Percentiles rank a stretch among this genome's conserved stretches.
Conservation (phyloP, 768 basidiomycete genomes). For the Russula brevipes region DNA sequence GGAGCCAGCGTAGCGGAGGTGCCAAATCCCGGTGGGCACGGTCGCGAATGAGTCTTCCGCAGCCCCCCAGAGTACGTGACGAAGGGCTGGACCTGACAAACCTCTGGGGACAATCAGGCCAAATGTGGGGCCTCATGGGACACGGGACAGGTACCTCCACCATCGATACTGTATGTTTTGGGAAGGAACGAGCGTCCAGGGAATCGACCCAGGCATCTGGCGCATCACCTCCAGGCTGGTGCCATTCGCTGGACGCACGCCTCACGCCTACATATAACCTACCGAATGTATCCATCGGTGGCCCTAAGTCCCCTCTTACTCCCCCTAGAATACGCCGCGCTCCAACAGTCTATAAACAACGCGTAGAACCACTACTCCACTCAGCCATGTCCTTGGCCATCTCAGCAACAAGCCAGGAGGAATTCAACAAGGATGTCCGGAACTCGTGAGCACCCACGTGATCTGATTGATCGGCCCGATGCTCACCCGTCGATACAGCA, state of each 20-base stretch:
- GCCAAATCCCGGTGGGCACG: neutral
- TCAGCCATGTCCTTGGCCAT: neutral
- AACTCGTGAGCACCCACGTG: slow-evolving; percentile 8
- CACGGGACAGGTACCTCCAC: too few relatives aligned
- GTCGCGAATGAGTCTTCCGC: too few relatives aligned
- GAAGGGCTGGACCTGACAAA: too few relatives aligned
- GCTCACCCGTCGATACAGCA: neutral
- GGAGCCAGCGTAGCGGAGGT: neutral
- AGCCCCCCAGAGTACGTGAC: too few relatives aligned
- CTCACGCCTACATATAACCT: neutral
- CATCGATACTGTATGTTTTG: neutral
- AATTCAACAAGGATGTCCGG: neutral
- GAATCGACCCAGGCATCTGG: neutral
- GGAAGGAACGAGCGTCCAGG: neutral
- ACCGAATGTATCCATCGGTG: neutral
- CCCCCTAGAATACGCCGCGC: neutral
- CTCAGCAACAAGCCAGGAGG: too few relatives aligned
- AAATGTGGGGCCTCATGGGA: too few relatives aligned
- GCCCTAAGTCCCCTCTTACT: neutral
- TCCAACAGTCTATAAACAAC: neutral
- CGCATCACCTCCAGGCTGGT: neutral
- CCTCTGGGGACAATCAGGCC: too few relatives aligned
- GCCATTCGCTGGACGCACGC: neutral
- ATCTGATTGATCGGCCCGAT: neutral
- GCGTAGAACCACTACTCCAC: neutral